phyloP scores from a whole-genome alignment of 2,329 filamentous ascomycete species.

The Myriosclerotinia duriaeana region DNA sequence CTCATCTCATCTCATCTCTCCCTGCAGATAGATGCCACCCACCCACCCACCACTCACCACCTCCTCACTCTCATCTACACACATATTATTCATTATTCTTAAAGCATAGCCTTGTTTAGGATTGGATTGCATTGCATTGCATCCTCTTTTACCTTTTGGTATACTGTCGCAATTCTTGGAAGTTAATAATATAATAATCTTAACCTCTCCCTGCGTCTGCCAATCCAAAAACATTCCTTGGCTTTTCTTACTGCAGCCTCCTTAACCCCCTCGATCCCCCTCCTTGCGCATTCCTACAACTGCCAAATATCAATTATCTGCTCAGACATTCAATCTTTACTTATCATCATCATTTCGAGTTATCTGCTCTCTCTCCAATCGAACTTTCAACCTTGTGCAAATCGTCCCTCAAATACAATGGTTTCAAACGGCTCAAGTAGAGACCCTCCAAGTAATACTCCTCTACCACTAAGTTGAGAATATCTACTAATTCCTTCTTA shows the following conservation, averaged over 20 bases:
- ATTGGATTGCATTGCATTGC: no score
- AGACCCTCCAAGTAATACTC: slow-evolving; percentile 22
- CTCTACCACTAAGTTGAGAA: neutral
- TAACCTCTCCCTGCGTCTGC: slow-evolving; percentile 17
- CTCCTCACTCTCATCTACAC: slow-evolving; percentile 4
- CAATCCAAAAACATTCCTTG: slow-evolving; percentile 13
- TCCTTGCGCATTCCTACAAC: slow-evolving; percentile 12
- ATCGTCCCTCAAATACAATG: slow-evolving; percentile 23
- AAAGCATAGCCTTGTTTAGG: slow-evolving; percentile 15
- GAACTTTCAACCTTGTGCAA: slow-evolving; percentile 2
- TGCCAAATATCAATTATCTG: no score
- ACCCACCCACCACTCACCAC: slow-evolving; percentile 6
- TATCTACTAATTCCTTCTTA: slow-evolving; percentile 2
- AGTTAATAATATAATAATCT: slow-evolving; percentile 21
- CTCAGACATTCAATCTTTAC: neutral
- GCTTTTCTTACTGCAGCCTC: neutral
- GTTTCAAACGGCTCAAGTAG: slow-evolving; percentile 22
- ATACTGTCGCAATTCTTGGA: slow-evolving; percentile 10
- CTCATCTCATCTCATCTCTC: neutral
- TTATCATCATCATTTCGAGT: neutral
- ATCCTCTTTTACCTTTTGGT: neutral
- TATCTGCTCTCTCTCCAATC: neutral
- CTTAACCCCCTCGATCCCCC: slow-evolving; percentile 13
- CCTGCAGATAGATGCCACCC: no score
- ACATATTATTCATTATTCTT: no score